Evolutionary conservation across 768 basidiomycete genomes (phyloP).

Genomic region (Trametes elegans): DNA sequence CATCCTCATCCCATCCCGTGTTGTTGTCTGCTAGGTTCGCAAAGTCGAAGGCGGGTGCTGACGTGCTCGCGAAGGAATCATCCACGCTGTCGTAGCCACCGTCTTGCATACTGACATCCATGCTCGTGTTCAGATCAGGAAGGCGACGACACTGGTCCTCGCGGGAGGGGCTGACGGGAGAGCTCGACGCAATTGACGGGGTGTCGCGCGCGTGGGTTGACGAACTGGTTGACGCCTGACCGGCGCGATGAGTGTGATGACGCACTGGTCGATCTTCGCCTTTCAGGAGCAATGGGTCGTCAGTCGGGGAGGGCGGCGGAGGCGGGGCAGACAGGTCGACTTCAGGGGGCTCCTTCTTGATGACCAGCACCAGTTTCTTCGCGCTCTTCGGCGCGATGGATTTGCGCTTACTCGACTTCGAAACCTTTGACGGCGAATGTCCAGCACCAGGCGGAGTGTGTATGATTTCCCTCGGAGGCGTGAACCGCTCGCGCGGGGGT

Average conservation of each 20-base stretch:
- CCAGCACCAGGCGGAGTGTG: slow-evolving; percentile 37
- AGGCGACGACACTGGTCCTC: slow-evolving; percentile 13
- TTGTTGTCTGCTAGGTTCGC: slow-evolving; percentile 5
- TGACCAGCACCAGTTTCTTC: slow-evolving; percentile 26
- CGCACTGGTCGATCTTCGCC: slow-evolving; percentile 37
- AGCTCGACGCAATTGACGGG: slow-evolving; percentile 36
- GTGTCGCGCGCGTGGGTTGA: slow-evolving; percentile 36
- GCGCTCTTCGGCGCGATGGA: slow-evolving; percentile 25
- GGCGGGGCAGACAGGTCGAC: slow-evolving; percentile 56
- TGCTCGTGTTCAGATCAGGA: slow-evolving; percentile 19
- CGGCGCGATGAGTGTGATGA: slow-evolving; percentile 5
- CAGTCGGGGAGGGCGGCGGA: slow-evolving; percentile 71
- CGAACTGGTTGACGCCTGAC: slow-evolving; percentile 24
- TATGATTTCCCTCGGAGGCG: slow-evolving; percentile 64
- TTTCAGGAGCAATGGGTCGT: slow-evolving; percentile 66
- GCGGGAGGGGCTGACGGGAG: slow-evolving; percentile 22
- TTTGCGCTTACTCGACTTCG: slow-evolving; percentile 42
- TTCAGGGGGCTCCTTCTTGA: slow-evolving; percentile 66
- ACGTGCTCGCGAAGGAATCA: slow-evolving; percentile 12
- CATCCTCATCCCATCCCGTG: slow-evolving; percentile 23
- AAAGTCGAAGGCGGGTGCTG: slow-evolving; percentile 25
- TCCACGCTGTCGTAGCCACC: slow-evolving; percentile 15
- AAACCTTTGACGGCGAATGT: slow-evolving; percentile 22
- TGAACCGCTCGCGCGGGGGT: slow-evolving; percentile 66
- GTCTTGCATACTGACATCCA: slow-evolving; percentile 14